Conservation (phyloP, 2,329 filamentous ascomycete species). For the Blastomyces silverae region DNA sequence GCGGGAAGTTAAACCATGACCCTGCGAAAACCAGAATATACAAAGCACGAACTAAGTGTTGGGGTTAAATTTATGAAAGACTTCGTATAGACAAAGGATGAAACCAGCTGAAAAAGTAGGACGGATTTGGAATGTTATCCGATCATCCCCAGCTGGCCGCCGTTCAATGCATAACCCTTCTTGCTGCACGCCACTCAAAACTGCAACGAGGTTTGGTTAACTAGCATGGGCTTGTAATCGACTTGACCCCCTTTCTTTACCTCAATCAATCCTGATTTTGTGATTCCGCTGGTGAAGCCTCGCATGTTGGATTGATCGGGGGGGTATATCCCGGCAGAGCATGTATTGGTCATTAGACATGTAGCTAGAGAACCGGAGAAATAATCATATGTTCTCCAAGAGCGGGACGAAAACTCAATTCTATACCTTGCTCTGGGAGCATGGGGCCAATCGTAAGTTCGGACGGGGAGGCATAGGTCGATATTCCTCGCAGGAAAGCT, state of each 20-base stretch:
- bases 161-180: background rate
- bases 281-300: background rate
- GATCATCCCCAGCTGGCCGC: background rate
- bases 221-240: background rate
- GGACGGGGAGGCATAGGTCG: background rate
- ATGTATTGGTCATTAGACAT: background rate
- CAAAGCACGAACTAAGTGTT: background rate
- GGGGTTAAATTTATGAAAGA: background rate
- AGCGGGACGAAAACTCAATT: background rate
- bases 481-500: background rate
- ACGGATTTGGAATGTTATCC: conserved; percentile 3
- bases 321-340: background rate
- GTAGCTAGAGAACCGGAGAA: background rate
- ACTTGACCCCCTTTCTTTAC: background rate
- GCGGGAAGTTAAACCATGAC: background rate
- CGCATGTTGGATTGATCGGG: background rate
- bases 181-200: background rate
- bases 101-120: conserved; percentile 1
- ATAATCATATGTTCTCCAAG: conserved; percentile 3
- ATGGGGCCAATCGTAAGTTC: background rate
- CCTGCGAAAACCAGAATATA: conserved; percentile 1
- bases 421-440: background rate
- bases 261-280: background rate
- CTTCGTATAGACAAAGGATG: conserved; percentile 4
- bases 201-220: background rate